Conservation (phyloP, 257 asterid species). For the Primulina huaijiensis region DNA sequence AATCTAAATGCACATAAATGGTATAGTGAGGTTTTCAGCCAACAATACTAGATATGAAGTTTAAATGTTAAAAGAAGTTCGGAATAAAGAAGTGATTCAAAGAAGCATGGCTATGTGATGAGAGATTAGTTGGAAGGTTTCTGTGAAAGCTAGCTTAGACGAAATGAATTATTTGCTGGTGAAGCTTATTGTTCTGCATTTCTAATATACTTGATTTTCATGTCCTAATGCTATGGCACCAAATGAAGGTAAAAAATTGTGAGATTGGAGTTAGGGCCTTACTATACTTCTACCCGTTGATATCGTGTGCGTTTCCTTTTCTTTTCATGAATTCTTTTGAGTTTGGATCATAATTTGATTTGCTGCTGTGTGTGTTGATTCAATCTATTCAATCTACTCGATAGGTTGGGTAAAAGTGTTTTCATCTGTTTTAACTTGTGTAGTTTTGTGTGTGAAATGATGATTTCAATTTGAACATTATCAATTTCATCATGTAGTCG, state of each 20-base stretch:
- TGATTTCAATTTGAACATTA: conserved; percentile 10
- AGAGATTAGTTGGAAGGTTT: conserved; percentile 10
- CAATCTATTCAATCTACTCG: not conserved
- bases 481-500: conserved; percentile 1
- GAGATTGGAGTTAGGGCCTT: too few relatives aligned
- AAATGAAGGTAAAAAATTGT: too few relatives aligned
- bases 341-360: not conserved
- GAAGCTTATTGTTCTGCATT: too few relatives aligned
- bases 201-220: too few relatives aligned
- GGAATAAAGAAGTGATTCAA: not conserved
- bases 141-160: not conserved
- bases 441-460: not conserved
- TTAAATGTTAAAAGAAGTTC: not conserved
- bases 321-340: too few relatives aligned
- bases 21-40: conserved; percentile 6
- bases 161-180: not conserved
- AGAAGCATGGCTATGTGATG: not conserved
- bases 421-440: not conserved
- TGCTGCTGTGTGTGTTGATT: not conserved
- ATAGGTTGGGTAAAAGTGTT: not conserved
- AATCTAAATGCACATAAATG: not conserved
- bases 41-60: not conserved
- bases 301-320: too few relatives aligned
- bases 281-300: too few relatives aligned
- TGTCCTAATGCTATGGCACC: too few relatives aligned